Base-by-base conservation (phyloP, 192 early-diverging fungal species). In the Endogone sp. region DNA sequence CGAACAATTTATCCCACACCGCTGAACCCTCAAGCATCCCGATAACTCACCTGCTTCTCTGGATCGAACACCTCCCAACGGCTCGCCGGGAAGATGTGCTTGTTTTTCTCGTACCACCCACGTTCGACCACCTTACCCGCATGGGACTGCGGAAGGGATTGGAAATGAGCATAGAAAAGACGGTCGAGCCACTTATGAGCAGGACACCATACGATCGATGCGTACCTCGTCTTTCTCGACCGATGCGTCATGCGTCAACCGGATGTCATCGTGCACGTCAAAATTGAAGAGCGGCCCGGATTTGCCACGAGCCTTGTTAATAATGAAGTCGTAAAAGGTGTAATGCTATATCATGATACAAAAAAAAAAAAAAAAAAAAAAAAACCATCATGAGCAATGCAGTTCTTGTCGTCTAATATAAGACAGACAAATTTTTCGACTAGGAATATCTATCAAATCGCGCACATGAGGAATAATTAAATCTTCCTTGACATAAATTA, bases 401-500 rank as follows among this genome's bases (percentile, higher is more conserved):
- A n/a, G n/a, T n/a, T n/a, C n/a, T n/a, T n/a, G n/a, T n/a, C n/a
- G n/a, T n/a, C n/a, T n/a, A n/a, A n/a, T n/a, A n/a, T n/a, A n/a
- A n/a, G n/a, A n/a, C n/a, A n/a, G n/a, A n/a, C n/a, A n/a, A n/a
- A n/a, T n/a, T n/a, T n/a, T n/a, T n/a, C n/a, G n/a, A n/a, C n/a
- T n/a, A n/a, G n/a, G n/a, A n/a, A n/a, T n/a, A n/a, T n/a, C n/a
- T n/a, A n/a, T 44, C 1, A 63, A n/a, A 56, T 31, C 61, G 74
- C 85, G 73, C 76, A 90, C 89, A 75, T 96, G 95, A 23, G 96
- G 96, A 66, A 98, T 94, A 63, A 98, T 96, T 63, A 98, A 73
- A 84, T 97, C 95, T 79, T 96, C 95, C 78, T 98, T 98, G 44
- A 97, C 83, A 72, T 93, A 97, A 62, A 98, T 83, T 72, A 98